Evolutionary conservation across 2,329 filamentous ascomycete genomes (phyloP).

Genomic region (Pseudopithomyces maydicus): DNA sequence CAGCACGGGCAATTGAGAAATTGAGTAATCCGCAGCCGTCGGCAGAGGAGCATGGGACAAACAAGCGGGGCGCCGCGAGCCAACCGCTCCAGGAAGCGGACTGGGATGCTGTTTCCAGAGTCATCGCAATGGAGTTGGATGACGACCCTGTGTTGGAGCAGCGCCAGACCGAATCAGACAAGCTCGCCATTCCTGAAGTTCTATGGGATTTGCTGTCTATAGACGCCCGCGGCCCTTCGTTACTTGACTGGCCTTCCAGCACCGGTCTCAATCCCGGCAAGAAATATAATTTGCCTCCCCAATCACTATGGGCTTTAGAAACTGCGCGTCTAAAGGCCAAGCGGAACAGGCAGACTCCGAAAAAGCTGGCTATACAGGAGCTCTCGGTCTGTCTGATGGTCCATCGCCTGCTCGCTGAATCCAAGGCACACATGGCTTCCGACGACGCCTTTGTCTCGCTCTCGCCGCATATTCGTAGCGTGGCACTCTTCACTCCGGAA

Average conservation of each 20-base stretch:
- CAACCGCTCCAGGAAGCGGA: conserved; percentile 23
- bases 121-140: conserved; percentile 31
- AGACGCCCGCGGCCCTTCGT: conserved; percentile 31
- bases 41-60: background rate
- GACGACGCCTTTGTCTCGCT: conserved; percentile 15
- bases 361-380: conserved; percentile 51
- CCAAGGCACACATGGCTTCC: conserved; percentile 10
- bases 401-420: conserved; percentile 37
- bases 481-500: conserved; percentile 9
- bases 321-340: conserved; percentile 34
- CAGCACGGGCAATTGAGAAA: conserved; percentile 20
- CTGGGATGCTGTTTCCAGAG: conserved; percentile 23
- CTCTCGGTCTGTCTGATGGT: conserved; percentile 48
- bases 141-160: conserved; percentile 23
- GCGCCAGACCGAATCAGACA: conserved; percentile 18
- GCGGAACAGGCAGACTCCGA: conserved; percentile 42
- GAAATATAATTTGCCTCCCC: conserved; percentile 46
- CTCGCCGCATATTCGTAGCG: conserved; percentile 25
- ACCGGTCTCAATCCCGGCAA: conserved; percentile 39
- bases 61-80: conserved; percentile 6
- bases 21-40: background rate
- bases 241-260: conserved; percentile 46
- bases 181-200: conserved; percentile 18
- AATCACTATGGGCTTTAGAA: conserved; percentile 52
- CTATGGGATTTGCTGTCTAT: conserved; percentile 35